Base-by-base conservation (phyloP, 225 moss, liverwort and hornwort genomes). In the Antitrichia curtipendula region DNA sequence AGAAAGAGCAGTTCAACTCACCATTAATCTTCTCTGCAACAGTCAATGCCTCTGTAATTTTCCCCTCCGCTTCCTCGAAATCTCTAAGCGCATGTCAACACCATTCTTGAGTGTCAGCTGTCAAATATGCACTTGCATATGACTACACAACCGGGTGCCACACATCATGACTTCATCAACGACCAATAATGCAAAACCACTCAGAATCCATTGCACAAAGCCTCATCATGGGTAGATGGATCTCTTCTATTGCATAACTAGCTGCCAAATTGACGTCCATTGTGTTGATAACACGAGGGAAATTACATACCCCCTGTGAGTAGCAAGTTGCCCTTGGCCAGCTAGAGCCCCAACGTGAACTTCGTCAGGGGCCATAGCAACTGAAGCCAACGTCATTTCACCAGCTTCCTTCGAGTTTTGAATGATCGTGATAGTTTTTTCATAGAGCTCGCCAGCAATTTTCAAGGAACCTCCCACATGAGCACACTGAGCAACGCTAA, bases 21-120 rank as follows among this genome's bases (percentile, higher is more conserved):
- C 98, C 98, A 92, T 95, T 96, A 43, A 98, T 96, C 89, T 95
- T 93, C 85, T 96, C 98, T 34, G 96, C 94, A 38, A 93, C 83
- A 69, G 62, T 88, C 75, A 98, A 87, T 49, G 98, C 95, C 87
- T 89, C 93, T 2, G 95, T 93, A 66, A 95, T 77, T 88, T 91
- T 92, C 27, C 74, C 78, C 86, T 96, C 98, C 73, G 98, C 96
- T 84, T 90, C 91, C 79, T 96, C 94, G 59, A 94, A 96, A 78
- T 96, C 91, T 75, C 96, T 97, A 89, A 50, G 83, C 54, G 29
- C 65, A 90, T 79, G 60, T 74, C 28, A 89, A 85, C 88, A 75
- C 47, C 65, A 79, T 65, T 80, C 61, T 69, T 8, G 19, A 80
- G 36, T 52, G 58, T 84, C 62, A 90, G 86, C 45, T 58, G 76